Percentiles rank a stretch among this genome's conserved stretches.
Conservation (phyloP, 2,329 filamentous ascomycete species). For the Colletotrichum sp. region DNA sequence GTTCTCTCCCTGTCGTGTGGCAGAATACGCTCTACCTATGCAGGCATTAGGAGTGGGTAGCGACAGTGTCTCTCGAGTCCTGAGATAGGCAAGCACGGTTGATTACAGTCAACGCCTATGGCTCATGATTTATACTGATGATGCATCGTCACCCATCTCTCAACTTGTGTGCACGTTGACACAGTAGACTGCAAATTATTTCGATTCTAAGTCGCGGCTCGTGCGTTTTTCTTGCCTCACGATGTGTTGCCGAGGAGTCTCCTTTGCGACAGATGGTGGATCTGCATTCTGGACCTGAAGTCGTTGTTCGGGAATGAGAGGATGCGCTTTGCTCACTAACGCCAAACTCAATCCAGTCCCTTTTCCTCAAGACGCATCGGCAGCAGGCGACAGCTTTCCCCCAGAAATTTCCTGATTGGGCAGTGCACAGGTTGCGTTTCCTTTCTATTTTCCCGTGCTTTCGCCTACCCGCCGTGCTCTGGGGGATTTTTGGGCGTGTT, state of each 20-base stretch:
- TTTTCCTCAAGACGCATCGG: background rate
- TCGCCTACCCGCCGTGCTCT: background rate
- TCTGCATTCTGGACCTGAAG: background rate
- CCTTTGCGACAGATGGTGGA: background rate
- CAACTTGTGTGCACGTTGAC: background rate
- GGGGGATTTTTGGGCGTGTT: background rate
- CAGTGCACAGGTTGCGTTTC: background rate
- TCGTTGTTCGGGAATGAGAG: background rate
- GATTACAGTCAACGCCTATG: background rate
- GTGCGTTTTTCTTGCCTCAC: background rate
- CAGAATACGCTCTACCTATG: background rate
- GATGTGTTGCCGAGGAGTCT: background rate
- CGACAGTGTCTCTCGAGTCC: background rate
- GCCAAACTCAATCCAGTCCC: background rate
- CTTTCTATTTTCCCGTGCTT: background rate
- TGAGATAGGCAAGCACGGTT: background rate
- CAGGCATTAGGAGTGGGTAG: background rate
- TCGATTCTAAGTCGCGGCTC: background rate
- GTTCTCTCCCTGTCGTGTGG: background rate
- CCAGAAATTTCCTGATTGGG: slow-evolving; percentile 5
- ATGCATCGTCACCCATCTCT: background rate
- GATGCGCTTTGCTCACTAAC: background rate
- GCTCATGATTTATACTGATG: background rate
- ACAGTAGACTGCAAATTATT: background rate
- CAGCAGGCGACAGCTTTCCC: background rate